A percentile compares a stretch with the other conserved stretches of the same genome.
Conservation (phyloP, 225 moss, liverwort and hornwort genomes). For the Polytrichum commune region DNA sequence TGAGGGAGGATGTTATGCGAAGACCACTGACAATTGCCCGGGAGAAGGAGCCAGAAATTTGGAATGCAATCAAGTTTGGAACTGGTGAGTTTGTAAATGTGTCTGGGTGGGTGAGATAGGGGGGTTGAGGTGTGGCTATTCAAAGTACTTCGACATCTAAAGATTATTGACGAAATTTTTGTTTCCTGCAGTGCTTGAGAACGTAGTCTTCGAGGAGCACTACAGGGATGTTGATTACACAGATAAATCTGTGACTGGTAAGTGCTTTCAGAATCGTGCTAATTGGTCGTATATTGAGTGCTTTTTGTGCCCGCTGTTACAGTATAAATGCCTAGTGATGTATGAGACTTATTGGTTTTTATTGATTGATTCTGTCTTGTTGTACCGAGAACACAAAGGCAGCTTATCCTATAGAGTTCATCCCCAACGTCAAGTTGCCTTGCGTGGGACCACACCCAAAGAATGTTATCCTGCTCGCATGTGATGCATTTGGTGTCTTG, state of each 20-base stretch:
- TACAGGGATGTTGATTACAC: constrained; percentile 78
- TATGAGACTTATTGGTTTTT: too few relatives aligned
- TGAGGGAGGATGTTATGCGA: constrained; percentile 97
- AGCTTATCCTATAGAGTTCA: constrained; percentile 96
- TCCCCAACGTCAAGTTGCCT: constrained; percentile 90
- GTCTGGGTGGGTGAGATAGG: too few relatives aligned
- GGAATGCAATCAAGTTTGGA: constrained; percentile 98
- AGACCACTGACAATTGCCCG: constrained; percentile 86
- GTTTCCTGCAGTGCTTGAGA: constrained; percentile 70
- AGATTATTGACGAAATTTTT: too few relatives aligned
- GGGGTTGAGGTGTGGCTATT: too few relatives aligned
- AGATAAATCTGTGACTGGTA: constrained; percentile 95
- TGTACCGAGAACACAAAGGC: constrained; percentile 91
- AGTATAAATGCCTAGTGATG: too few relatives aligned
- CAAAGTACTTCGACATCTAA: too few relatives aligned
- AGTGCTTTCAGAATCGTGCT: neutral
- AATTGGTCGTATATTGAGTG: neutral
- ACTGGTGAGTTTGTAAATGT: constrained; percentile 49
- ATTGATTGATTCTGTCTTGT: neutral
- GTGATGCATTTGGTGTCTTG: constrained; percentile 95
- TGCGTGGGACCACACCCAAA: constrained; percentile 96
- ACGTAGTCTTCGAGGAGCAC: constrained; percentile 96
- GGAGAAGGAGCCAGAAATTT: constrained; percentile 96
- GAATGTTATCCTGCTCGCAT: constrained; percentile 90
- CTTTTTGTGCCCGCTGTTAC: too few relatives aligned